Base-by-base conservation (phyloP, 1,139 yeast species). In the Blastobotrys illinoisensis region DNA sequence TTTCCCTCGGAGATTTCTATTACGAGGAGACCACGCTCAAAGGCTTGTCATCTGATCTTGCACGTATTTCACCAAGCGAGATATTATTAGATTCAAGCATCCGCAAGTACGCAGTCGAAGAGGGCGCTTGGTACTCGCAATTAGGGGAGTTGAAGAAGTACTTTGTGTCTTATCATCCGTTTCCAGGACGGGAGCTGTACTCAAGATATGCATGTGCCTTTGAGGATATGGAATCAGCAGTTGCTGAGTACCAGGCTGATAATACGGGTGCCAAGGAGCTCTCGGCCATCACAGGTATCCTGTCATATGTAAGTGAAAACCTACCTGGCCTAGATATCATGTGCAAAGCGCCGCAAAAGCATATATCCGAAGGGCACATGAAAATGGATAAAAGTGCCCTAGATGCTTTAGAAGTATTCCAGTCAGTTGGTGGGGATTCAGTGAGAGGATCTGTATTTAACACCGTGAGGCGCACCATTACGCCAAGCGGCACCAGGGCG, bases 301-400 rank as follows among this genome's bases (percentile, higher is more conserved):
- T 89, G 23, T 81, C 81, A 49, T 82, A 80, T 61, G 75, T 88
- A 43, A 75, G 80, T 36, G 78, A 78, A 21, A 82, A 82, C 63
- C 67, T 83, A 14, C 88, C 88, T 0, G 79, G 74, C 9, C 69
- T 78, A 3, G 68, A 74, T 1, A 67, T 81, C 13, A 77, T 77
- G 54, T 72, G 84, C 44, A 79, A 79, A 53, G 62, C 77, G 1
- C 91, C 91, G 0, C 70, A 71, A 45, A 71, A 78, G 49, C 77
- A 79, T 53, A 65, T 77, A 58, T 79, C 82, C 13, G 71, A 75
- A 1, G 72, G 78, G 11, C 75, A 79, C 26, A 78, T 93, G 78
- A 88, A 86, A 58, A 86, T 93, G 70, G 99, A 93, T 64, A 75
- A 90, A 0, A 72, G 95, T 50, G 88, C 98, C 0, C 76, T 91